A percentile compares a stretch with the other conserved stretches of the same genome.
phyloP scores from a whole-genome alignment of 108 stramenopile species.

The Aurantiochytrium sp. region DNA sequence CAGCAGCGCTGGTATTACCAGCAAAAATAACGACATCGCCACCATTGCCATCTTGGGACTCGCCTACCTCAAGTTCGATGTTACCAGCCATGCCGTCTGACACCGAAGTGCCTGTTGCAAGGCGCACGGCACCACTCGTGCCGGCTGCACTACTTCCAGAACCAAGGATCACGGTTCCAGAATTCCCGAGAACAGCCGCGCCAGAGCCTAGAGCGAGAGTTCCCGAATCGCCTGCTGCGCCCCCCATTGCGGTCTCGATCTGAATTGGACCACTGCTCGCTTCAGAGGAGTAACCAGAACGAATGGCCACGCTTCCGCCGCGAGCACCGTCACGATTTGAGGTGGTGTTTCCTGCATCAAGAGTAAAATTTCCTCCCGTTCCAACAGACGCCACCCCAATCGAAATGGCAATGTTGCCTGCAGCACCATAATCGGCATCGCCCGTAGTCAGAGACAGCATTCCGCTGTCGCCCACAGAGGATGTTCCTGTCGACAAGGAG shows the following conservation, averaged over 20 bases:
- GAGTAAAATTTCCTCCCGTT: not conserved
- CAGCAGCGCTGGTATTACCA: not conserved
- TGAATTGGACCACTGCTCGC: not conserved
- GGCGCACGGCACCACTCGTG: not conserved
- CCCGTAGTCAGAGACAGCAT: slow-evolving; percentile 23
- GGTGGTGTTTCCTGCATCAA: not conserved
- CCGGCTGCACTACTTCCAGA: not conserved
- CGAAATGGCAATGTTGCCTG: slow-evolving; percentile 15
- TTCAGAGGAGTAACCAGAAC: not conserved
- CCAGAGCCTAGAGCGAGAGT: not conserved
- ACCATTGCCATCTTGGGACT: not conserved
- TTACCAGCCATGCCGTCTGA: not conserved
- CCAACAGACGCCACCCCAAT: slow-evolving; percentile 33
- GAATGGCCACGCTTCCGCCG: not conserved
- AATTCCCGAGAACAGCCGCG: not conserved
- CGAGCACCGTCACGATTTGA: not conserved
- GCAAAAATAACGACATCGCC: not conserved
- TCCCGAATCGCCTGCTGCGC: not conserved
- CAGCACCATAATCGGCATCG: not conserved
- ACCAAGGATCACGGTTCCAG: not conserved
- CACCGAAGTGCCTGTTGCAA: not conserved
- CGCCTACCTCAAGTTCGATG: not conserved
- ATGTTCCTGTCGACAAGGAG: not conserved
- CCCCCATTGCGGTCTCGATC: not conserved
- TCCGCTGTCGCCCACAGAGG: slow-evolving; percentile 29